These are phyloP conservation scores for Chalara sp. DNA, from an alignment of 2,329 filamentous ascomycete species.

Conservation along the genomic window DNA sequence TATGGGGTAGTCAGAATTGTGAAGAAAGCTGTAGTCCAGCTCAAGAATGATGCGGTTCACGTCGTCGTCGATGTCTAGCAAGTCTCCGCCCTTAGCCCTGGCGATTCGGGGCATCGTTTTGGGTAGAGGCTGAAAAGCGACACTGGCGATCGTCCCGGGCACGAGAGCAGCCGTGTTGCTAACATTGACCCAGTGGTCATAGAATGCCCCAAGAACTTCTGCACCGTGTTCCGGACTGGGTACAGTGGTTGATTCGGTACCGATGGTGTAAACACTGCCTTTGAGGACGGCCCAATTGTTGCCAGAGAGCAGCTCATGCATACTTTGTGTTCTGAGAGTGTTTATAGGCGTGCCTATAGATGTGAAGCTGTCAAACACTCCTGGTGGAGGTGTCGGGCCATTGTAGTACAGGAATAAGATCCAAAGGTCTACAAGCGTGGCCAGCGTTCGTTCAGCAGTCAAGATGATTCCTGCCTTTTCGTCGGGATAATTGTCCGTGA, in stretches of 20 bases:
- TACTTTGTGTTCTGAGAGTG: conserved; percentile 1
- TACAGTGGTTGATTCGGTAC: conserved; percentile 3
- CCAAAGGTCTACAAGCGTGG: conserved; percentile 43
- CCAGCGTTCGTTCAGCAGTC: conserved; percentile 39
- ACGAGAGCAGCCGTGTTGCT: conserved; percentile 17
- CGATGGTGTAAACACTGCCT: conserved; percentile 6
- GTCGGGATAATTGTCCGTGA: conserved; percentile 50
- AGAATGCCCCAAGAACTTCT: conserved; percentile 2
- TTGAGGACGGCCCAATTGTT: conserved; percentile 1
- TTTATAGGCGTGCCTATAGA: conserved; percentile 1
- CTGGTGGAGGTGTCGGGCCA: conserved; percentile 41
- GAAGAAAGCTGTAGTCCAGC: conserved; percentile 22
- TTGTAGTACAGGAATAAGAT: conserved; percentile 59
- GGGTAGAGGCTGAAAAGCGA: conserved; percentile 27
- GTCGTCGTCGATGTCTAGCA: conserved; percentile 16
- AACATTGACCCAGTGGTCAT: conserved; percentile 1
- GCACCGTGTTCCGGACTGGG: conserved; percentile 1
- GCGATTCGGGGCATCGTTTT: conserved; percentile 15
- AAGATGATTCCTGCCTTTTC: conserved; percentile 54
- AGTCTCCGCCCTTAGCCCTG: conserved; percentile 15
- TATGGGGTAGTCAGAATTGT: neutral
- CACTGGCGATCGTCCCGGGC: conserved; percentile 14
- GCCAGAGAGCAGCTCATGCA: conserved; percentile 1
- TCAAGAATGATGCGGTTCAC: conserved; percentile 23
- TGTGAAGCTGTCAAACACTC: conserved; percentile 40